Evolutionary conservation across 352 stramenopile species (phyloP), one percentile per base, ranked within the genome.

Genomic region (Globisporangium ultimum): DNA sequence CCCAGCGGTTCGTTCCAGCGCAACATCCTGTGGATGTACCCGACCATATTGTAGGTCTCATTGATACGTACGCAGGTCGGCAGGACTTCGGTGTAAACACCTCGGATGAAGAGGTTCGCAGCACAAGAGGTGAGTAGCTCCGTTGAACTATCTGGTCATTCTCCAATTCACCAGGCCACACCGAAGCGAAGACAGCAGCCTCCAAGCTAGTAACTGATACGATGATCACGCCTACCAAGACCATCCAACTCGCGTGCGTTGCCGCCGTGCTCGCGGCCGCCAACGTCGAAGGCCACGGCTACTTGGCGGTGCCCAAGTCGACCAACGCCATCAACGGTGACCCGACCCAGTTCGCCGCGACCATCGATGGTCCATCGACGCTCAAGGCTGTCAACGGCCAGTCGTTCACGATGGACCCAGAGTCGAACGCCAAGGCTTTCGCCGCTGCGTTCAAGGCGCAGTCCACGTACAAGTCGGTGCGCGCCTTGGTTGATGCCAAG

Each of bases 401-500:
- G 67, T 80, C 74, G 53, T 87, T 65, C 60, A 61, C 48, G 46
- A 62, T 43, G 55, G 60, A 68, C 43, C 55, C 57, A 15, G 24
- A 51, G 45, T 55, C 59, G 36, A 75, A 71, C 64, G 45, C 60
- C n/a, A 46, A 63, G 32, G 58, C 68, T 28, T 75, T 65, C 57
- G 55, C 49, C 17, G 56, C 56, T n/a, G 67, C 56, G 0, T 70
- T 75, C 55, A 70, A 72, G 51, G 15, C 49, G 12, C 46, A 51
- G 48, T 63, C 48, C 41, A 61, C 53, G 50, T 86, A 83, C 61
- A 86, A 70, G 51, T 71, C 71, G 17, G 60, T 86, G 24, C 73
- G 74, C 36, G 73, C 81, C 0, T 66, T 83, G 13, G 63, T 72
- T 28, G 71, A 77, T 28, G 74, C 70, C 1, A 59, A 72, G 48